Base-by-base conservation (phyloP, 345 rosid genomes). In the Eucalyptus melliodora region DNA sequence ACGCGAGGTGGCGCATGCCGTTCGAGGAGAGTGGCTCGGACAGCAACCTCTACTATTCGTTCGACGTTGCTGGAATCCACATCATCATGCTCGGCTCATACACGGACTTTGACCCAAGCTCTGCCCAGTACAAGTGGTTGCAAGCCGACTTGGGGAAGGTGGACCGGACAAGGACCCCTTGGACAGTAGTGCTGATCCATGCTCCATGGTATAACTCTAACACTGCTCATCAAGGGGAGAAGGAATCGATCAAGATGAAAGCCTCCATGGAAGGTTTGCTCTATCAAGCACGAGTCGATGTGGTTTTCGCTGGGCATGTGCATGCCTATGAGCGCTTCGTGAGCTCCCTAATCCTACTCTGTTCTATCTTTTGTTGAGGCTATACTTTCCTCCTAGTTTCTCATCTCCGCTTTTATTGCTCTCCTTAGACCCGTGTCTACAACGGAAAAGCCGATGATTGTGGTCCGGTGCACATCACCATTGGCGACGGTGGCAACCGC, bases 251-350 rank as follows among this genome's bases (percentile, higher is more conserved):
- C 6, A 27, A 62, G 1, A 97, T 97, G 98, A 96, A 93, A 93
- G 12, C 67, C 12, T 86, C 59, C 31, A 97, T 97, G 99, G 99
- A 97, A 90, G 90, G 51, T 30, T 87, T 97, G 82, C 91, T 97
- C 31, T 95, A 96, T 69, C 86, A 91, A 51, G 97, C 96, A 89
- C 96, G 96, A 4, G 99, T 96, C 3, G 98, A 96, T 87, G 69
- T 95, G 15, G 96, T 95, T 86, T 94, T 97, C 27, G 96, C 99
- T 3, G 99, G 99, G 5, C 99, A 97, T 89, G 97, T 97, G 23
- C 98, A 96, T 88, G 99, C 98, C 11, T 96, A 96, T 45, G 98
- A 96, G 90, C 96, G 98, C 86, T 97, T 96, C 88, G 98, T 96
- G 93, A 95, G 99, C 88, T 62, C 24, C 19, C 45, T 53, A n/a